Evolutionary conservation across 495 filamentous ascomycete species (phyloP), one percentile per base, ranked within the genome.

Genomic region (Penicillium soppii): DNA sequence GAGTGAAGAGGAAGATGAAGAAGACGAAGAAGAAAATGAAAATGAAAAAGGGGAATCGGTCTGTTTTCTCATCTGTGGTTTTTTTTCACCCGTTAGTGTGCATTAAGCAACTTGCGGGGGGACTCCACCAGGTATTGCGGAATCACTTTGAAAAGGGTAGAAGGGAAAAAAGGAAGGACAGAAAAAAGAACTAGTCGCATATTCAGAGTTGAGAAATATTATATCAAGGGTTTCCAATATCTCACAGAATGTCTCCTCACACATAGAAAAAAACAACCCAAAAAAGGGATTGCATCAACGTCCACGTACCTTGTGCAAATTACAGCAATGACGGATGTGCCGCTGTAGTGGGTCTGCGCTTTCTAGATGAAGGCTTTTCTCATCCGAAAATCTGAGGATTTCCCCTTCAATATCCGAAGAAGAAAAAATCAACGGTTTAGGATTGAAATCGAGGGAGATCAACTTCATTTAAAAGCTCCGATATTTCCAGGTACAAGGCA

Each of bases 1-100:
- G 23, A 66, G 10, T 5, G 29, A 52, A 3, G 63, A 70, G 25
- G 69, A 60, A 5, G 68, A 71, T 7, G 65, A 62, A 7, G 52
- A 59, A 13, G 61, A 60, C 19, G 55, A 62, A 6, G 57, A 64
- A 36, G 58, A 60, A 16, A 54, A 64, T 13, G 62, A 61, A 37
- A 59, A 62, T 21, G 56, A 59, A 29, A 58, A 63, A 25, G 59
- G 55, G 21, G 56, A 48, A 26, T 47, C 41, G 12, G 52, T 47
- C 16, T 37, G 25, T 23, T 47, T 54, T 41, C 21, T 43, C 42
- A 38, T 52, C 21, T 52, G 30, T 41, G 5, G 9, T 47, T 10
- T 38, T 49, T 43, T 36, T 25, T 39, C 35, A 41, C 38, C 30
- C 40, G 25, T 54, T 54, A 36, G 38, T 38, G 36, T 50, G 46